Percentiles rank a stretch among this genome's conserved stretches.
These are phyloP conservation scores for Polygonum aviculare DNA, from an alignment of 148 eudicot species.

Conservation along the genomic window DNA sequence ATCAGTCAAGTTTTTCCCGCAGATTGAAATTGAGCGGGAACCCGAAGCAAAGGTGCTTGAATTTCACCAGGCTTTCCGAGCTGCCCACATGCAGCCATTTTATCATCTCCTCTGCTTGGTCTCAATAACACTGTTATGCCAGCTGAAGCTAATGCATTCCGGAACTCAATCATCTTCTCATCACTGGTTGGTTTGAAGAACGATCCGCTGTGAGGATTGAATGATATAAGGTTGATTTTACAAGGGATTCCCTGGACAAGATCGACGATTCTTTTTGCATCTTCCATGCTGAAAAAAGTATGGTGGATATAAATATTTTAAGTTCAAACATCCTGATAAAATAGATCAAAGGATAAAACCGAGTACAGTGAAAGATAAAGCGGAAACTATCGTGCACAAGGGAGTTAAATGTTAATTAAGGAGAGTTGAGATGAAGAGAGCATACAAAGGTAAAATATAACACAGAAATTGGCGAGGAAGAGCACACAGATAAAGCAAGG, in stretches of 20 bases:
- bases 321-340: background rate
- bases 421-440: too few species aligned
- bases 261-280: conserved; percentile 73
- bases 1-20: conserved; percentile 22
- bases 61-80: conserved; percentile 77
- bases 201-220: conserved; percentile 85
- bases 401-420: too few species aligned
- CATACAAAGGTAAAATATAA: background rate
- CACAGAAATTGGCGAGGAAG: background rate
- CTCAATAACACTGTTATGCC: conserved; percentile 69
- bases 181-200: conserved; percentile 64
- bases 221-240: conserved; percentile 92
- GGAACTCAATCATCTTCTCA: conserved; percentile 74
- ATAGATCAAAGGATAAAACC: too few species aligned
- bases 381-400: too few species aligned
- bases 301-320: background rate
- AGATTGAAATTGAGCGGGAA: conserved; percentile 50
- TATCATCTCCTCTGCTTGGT: conserved; percentile 86
- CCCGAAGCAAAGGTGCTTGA: conserved; percentile 69
- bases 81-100: conserved; percentile 99
- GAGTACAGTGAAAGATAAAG: too few species aligned
- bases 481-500: background rate
- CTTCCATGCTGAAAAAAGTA: conserved; percentile 58
- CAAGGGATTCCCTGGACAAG: conserved; percentile 92
- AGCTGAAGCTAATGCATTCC: conserved; percentile 64